Conservation (phyloP, 2,329 filamentous ascomycete species). For the Arthrobotrys sphaeroides region DNA sequence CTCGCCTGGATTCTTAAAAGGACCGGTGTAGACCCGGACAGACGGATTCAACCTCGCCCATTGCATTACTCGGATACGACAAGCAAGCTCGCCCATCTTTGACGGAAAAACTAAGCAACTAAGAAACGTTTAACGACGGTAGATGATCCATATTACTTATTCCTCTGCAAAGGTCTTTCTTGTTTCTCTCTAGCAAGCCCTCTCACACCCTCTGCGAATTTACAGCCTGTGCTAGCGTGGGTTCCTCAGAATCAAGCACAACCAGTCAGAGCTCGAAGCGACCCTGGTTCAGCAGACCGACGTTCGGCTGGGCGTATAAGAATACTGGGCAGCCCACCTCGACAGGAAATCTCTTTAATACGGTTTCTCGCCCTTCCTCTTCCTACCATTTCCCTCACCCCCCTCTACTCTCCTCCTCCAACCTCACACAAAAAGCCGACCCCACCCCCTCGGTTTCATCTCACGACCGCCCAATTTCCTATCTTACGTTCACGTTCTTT, state of each 20-base stretch:
- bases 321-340: constrained; percentile 52
- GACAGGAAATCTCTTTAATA: constrained; percentile 65
- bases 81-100: constrained; percentile 12
- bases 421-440: constrained; percentile 71
- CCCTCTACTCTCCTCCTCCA: constrained; percentile 60
- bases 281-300: constrained; percentile 51
- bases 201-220: constrained; percentile 42
- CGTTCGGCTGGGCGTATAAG: constrained; percentile 53
- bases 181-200: constrained; percentile 52
- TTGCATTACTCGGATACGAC: constrained; percentile 46
- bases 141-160: constrained; percentile 52
- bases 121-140: constrained; percentile 53
- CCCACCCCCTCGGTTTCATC: constrained; percentile 69
- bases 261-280: constrained; percentile 52
- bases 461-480: constrained; percentile 63
- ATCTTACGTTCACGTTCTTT: constrained; percentile 58
- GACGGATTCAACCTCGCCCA: constrained; percentile 44
- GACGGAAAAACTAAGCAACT: constrained; percentile 51
- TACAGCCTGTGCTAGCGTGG: constrained; percentile 48
- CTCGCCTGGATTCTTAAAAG: constrained; percentile 51
- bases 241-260: constrained; percentile 43
- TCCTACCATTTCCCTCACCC: constrained; percentile 69
- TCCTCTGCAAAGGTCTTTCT: constrained; percentile 52
- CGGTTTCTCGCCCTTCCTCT: constrained; percentile 62
- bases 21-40: constrained; percentile 41